These are phyloP conservation scores for Vitis vinifera DNA, from an alignment of 164 flowering plant species.

Conservation along the genomic window DNA sequence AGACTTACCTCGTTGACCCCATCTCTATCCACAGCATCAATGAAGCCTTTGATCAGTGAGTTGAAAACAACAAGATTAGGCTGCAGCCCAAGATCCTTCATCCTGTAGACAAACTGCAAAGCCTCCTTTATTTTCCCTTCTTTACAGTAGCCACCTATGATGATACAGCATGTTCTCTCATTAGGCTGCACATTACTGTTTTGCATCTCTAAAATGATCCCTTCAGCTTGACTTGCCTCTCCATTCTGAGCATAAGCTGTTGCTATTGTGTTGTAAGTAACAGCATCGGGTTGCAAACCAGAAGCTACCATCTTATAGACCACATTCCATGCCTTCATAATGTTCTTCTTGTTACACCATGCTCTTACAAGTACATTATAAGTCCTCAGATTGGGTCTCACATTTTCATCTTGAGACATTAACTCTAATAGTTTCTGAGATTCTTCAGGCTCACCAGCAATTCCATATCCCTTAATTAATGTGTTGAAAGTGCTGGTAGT, in stretches of 20 bases:
- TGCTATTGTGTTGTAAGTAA: slow-evolving; percentile 83
- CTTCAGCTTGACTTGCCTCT: slow-evolving; percentile 62
- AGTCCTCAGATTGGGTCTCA: slow-evolving; percentile 78
- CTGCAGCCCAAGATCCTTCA: slow-evolving; percentile 63
- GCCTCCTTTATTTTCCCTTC: slow-evolving; percentile 45
- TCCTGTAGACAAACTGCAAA: slow-evolving; percentile 35
- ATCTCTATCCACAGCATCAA: slow-evolving; percentile 50
- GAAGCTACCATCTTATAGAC: slow-evolving; percentile 62
- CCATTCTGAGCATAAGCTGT: slow-evolving; percentile 72
- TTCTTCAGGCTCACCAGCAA: slow-evolving; percentile 76
- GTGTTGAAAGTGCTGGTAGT: slow-evolving; percentile 88
- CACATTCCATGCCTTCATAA: slow-evolving; percentile 73
- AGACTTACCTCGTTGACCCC: slow-evolving; percentile 45
- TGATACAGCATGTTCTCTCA: slow-evolving; percentile 82
- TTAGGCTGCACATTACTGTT: slow-evolving; percentile 56
- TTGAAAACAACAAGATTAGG: slow-evolving; percentile 87
- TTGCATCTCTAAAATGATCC: slow-evolving; percentile 62
- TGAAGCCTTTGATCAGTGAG: slow-evolving; percentile 77
- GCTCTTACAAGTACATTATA: slow-evolving; percentile 74
- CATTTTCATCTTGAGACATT: slow-evolving; percentile 53
- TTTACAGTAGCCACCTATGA: slow-evolving; percentile 59
- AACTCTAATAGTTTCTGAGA: slow-evolving; percentile 58
- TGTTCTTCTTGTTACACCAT: slow-evolving; percentile 73
- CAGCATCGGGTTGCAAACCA: slow-evolving; percentile 80
- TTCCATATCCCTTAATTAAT: slow-evolving; percentile 81